A percentile compares a stretch with the other conserved stretches of the same genome.
These are phyloP conservation scores for Pichia sp. DNA, from an alignment of 1,139 yeast species.

Conservation along the genomic window DNA sequence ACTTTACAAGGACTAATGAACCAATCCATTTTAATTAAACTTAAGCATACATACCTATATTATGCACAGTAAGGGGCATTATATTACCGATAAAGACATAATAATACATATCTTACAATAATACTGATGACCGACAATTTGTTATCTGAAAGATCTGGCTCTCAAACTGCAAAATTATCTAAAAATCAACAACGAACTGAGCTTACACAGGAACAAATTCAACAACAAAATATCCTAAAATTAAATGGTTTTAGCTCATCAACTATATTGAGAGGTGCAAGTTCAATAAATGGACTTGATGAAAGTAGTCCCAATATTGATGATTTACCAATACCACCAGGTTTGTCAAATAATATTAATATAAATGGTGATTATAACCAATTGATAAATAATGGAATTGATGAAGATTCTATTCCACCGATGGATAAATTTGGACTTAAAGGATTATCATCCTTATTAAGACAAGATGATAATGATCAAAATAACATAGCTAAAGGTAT, in stretches of 20 bases:
- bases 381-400: constrained; percentile 4
- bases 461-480: constrained; percentile 61
- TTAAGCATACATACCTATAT: too few species aligned
- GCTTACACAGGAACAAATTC: constrained; percentile 17
- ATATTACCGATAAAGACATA: too few species aligned
- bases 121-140: neutral
- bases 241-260: constrained; percentile 15
- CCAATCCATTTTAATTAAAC: too few species aligned
- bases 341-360: neutral
- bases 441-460: constrained; percentile 63
- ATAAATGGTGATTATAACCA: neutral
- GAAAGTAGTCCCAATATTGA: neutral
- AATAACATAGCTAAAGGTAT: constrained; percentile 77
- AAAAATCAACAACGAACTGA: constrained; percentile 9
- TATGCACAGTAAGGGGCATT: too few species aligned
- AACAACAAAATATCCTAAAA: constrained; percentile 18
- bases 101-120: too few species aligned
- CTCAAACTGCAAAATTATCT: constrained; percentile 4
- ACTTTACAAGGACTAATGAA: too few species aligned
- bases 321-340: constrained; percentile 2
- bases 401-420: constrained; percentile 6
- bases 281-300: neutral
- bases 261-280: constrained; percentile 8
- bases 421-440: constrained; percentile 67
- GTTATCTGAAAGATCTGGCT: constrained; percentile 4